Conservation (phyloP, 352 stramenopile genomes). For the Peronospora tabacina region DNA sequence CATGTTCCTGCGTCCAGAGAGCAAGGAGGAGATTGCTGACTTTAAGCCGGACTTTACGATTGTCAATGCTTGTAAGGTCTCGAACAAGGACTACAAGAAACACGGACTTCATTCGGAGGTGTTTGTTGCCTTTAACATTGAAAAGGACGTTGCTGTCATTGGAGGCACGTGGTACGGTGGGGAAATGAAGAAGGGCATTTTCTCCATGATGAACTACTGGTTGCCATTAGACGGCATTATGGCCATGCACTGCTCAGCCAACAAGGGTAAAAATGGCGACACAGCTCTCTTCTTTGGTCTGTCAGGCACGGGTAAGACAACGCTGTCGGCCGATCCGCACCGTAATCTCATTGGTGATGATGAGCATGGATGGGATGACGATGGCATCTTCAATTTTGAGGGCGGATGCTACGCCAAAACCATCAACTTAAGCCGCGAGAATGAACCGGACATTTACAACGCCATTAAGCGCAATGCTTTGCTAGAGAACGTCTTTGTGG, state of each 20-base stretch:
- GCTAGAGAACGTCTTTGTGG: slow-evolving; percentile 94
- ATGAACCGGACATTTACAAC: slow-evolving; percentile 97
- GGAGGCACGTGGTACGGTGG: slow-evolving; percentile 95
- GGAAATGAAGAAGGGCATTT: slow-evolving; percentile 99
- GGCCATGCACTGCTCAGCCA: slow-evolving; percentile 97
- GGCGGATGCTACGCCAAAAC: slow-evolving; percentile 99
- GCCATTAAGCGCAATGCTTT: slow-evolving; percentile 96
- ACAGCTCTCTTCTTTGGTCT: slow-evolving; percentile 97
- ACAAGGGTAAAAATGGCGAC: slow-evolving; percentile 95
- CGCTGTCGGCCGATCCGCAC: slow-evolving; percentile 86
- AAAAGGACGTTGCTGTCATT: slow-evolving; percentile 93
- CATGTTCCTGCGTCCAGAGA: slow-evolving; percentile 90
- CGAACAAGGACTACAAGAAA: slow-evolving; percentile 91
- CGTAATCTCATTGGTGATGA: slow-evolving; percentile 74
- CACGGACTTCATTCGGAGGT: slow-evolving; percentile 93
- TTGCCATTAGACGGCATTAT: slow-evolving; percentile 92
- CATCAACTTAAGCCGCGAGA: slow-evolving; percentile 93
- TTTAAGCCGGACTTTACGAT: slow-evolving; percentile 98
- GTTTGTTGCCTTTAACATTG: slow-evolving; percentile 95
- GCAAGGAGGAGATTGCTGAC: slow-evolving; percentile 79
- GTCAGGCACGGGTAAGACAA: slow-evolving; percentile 87
- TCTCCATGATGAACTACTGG: slow-evolving; percentile 98
- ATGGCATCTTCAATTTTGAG: slow-evolving; percentile 99
- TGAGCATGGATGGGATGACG: slow-evolving; percentile 97
- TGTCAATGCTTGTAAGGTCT: slow-evolving; percentile 95